Evolutionary conservation across 805 yeast genomes (phyloP).

Genomic region (Millerozyma acaciae): DNA sequence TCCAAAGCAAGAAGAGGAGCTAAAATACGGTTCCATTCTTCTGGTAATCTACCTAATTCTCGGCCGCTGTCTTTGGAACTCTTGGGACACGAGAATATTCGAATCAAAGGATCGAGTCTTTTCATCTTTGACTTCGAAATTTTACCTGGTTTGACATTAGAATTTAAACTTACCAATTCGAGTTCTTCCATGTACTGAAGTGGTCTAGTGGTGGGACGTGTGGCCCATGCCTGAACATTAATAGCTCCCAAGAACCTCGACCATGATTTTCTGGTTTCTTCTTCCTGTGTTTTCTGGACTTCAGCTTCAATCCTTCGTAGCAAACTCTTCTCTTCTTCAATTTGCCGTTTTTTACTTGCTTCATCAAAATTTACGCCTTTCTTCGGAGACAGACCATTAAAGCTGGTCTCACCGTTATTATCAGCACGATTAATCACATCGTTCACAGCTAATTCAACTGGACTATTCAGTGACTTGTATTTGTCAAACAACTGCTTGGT

Average conservation of each 20-base stretch:
- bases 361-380: not conserved
- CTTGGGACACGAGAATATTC: conserved; percentile 24
- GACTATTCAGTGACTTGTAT: conserved; percentile 10
- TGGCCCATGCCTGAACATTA: conserved; percentile 65
- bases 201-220: conserved; percentile 54
- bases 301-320: not conserved
- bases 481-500: conserved; percentile 12
- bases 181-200: conserved; percentile 44
- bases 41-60: conserved; percentile 77
- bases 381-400: no score
- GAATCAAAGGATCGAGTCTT: conserved; percentile 28
- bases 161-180: conserved; percentile 28
- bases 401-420: conserved; percentile 25
- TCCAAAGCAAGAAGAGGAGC: conserved; percentile 60
- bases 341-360: not conserved
- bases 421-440: conserved; percentile 47
- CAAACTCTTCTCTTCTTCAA: conserved; percentile 1
- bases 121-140: conserved; percentile 10
- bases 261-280: conserved; percentile 17
- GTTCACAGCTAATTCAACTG: conserved; percentile 23
- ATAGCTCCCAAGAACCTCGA: conserved; percentile 54
- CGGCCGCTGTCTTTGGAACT: conserved; percentile 25
- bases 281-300: conserved; percentile 1
- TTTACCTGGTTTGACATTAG: conserved; percentile 1
- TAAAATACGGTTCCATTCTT: conserved; percentile 60